Conservation (phyloP, 805 yeast species). For the Sungouiozyma intestinalis region DNA sequence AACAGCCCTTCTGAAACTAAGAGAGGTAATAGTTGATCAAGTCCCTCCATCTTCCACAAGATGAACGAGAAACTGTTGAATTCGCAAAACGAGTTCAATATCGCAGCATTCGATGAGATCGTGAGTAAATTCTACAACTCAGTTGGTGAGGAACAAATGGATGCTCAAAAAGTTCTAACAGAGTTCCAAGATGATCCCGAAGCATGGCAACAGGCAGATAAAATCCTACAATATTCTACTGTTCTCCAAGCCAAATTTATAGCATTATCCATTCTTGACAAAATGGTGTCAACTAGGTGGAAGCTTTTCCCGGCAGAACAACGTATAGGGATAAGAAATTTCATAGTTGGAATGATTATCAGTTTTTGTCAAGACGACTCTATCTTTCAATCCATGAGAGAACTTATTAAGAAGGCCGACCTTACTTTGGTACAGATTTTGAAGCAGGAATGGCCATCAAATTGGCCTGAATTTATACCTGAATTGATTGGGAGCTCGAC, state of each 20-base stretch:
- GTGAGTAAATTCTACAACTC: conserved; percentile 78
- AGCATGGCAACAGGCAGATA: conserved; percentile 87
- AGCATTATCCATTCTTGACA: conserved; percentile 81
- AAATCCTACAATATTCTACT: conserved; percentile 62
- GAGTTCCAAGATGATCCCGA: conserved; percentile 85
- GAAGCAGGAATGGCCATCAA: conserved; percentile 96
- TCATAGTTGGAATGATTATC: conserved; percentile 85
- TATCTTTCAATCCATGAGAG: conserved; percentile 41
- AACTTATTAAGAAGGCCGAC: conserved; percentile 84
- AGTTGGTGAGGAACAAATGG: conserved; percentile 50
- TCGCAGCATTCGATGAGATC: conserved; percentile 64
- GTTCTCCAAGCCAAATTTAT: conserved; percentile 83
- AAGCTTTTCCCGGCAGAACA: conserved; percentile 79
- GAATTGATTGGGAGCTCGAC: conserved; percentile 77
- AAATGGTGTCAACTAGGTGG: conserved; percentile 83
- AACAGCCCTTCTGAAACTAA: too few species aligned
- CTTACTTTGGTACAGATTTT: conserved; percentile 83
- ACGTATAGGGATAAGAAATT: conserved; percentile 82
- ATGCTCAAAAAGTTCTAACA: conserved; percentile 62
- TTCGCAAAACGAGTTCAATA: conserved; percentile 70
- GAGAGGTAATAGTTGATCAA: too few species aligned
- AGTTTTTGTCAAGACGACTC: conserved; percentile 74
- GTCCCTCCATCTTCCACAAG: background rate
- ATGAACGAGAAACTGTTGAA: conserved; percentile 60
- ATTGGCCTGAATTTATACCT: conserved; percentile 93